These are phyloP conservation scores for Botrytis galanthina DNA, from an alignment of 2,329 filamentous ascomycete species.

Conservation along the genomic window DNA sequence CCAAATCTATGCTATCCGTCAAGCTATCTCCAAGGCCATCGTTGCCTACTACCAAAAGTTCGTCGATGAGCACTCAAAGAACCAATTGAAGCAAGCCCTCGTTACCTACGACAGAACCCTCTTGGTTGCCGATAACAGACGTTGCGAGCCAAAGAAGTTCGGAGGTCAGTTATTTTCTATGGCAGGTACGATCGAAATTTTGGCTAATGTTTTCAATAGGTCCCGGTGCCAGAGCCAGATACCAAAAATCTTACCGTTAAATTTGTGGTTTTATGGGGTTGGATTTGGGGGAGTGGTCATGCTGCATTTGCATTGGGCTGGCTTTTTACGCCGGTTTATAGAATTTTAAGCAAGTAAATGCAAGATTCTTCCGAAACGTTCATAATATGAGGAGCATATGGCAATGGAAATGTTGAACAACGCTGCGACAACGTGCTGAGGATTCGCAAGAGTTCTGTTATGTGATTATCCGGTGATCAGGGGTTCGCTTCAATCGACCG, in stretches of 20 bases:
- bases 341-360: constrained; percentile 39
- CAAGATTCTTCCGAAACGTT: constrained; percentile 36
- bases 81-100: constrained; percentile 96
- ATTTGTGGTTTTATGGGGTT: constrained; percentile 32
- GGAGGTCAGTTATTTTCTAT: constrained; percentile 42
- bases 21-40: constrained; percentile 97
- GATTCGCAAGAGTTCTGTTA: constrained; percentile 6
- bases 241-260: constrained; percentile 99
- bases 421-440: constrained; percentile 2
- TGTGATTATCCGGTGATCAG: constrained; percentile 12
- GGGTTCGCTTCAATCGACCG: constrained; percentile 3
- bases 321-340: constrained; percentile 38
- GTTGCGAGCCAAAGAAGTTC: constrained; percentile 98
- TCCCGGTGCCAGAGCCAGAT: constrained; percentile 91
- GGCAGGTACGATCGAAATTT: constrained; percentile 1
- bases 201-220: constrained; percentile 55
- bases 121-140: constrained; percentile 97
- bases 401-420: constrained; percentile 18
- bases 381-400: constrained; percentile 25
- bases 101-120: constrained; percentile 96
- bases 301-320: constrained; percentile 40
- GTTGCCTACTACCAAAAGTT: constrained; percentile 99
- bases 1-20: constrained; percentile 96
- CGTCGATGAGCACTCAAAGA: constrained; percentile 99
- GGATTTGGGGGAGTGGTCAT: constrained; percentile 37